phyloP scores from a whole-genome alignment of 129 eudicot species.

The Logfia minima region DNA sequence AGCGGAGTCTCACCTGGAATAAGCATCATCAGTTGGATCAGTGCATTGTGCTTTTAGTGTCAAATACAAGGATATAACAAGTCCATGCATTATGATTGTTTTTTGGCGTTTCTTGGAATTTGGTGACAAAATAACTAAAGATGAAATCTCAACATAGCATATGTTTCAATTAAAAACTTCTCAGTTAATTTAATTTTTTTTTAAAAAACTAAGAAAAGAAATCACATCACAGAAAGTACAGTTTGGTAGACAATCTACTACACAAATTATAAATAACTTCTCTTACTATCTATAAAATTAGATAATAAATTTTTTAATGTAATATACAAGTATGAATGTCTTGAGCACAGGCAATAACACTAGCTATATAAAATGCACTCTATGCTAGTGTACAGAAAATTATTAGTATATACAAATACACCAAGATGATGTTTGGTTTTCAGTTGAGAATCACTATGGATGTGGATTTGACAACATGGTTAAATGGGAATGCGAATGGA shows the following conservation, averaged over 20 bases:
- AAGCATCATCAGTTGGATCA: background rate
- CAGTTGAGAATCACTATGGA: background rate
- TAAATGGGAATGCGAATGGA: background rate
- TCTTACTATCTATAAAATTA: background rate
- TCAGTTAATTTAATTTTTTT: too few species aligned
- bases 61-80: background rate
- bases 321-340: background rate
- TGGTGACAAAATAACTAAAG: background rate
- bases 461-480: background rate
- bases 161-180: background rate
- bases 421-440: background rate
- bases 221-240: background rate
- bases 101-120: background rate
- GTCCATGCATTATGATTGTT: background rate
- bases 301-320: too few species aligned
- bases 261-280: background rate
- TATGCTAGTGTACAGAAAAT: background rate
- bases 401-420: slow-evolving; percentile 2
- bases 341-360: background rate
- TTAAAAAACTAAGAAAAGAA: background rate
- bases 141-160: background rate
- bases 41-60: background rate
- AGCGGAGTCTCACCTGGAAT: slow-evolving; percentile 88
- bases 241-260: slow-evolving; percentile 1
- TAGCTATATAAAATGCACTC: background rate